Base-by-base conservation (phyloP, 257 asterid species). In the Galeopsis tetrahit region DNA sequence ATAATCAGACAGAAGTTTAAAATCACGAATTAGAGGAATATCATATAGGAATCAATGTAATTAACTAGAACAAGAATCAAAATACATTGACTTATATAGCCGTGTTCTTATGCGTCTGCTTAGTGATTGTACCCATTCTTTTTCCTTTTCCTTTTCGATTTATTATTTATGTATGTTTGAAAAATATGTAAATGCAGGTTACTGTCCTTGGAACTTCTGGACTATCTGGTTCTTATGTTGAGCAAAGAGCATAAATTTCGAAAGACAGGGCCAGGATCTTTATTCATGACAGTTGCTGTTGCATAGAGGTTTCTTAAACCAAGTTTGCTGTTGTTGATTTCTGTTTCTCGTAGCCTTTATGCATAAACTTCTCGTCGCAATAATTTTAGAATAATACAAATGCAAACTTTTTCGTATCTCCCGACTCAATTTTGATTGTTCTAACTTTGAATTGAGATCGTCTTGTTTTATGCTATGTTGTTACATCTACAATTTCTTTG, bases 131-230 rank as follows among this genome's bases (percentile, higher is more conserved):
- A 64, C 58, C 68, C 6, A 8, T 62, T 61, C 6, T 13, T 11
- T 33, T 8, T 17, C 52, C 3, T 42, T 21, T 33, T 44, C 6
- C 3, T 42, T 21, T 33, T 44, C 6, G 10, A 34, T 60, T 60
- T 58, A 21, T 56, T 58, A 58, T 32, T 31, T 58, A 21, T 14
- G 32, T 46, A 7, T 5, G 7, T 49, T 49, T n/a, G 14, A 10
- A 14, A 46, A 10, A 48, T 1, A 49, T 13, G 5, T 39, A 9
- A 35, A 61, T 76, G 87, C 91, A 92, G 99, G 95, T 95, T 63
- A 78, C 96, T 0, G 97, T 92, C 75, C 97, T 92, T 4, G 99
- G 96, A 77, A 95, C 99, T 62, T 95, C 98, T 71, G 98, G 98
- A 69, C 87, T 95, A 31, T 89, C 97, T 64, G 99, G 99, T 72